These are phyloP conservation scores for Mitragyna speciosa DNA, from an alignment of 257 asterid genomes.

Conservation along the genomic window DNA sequence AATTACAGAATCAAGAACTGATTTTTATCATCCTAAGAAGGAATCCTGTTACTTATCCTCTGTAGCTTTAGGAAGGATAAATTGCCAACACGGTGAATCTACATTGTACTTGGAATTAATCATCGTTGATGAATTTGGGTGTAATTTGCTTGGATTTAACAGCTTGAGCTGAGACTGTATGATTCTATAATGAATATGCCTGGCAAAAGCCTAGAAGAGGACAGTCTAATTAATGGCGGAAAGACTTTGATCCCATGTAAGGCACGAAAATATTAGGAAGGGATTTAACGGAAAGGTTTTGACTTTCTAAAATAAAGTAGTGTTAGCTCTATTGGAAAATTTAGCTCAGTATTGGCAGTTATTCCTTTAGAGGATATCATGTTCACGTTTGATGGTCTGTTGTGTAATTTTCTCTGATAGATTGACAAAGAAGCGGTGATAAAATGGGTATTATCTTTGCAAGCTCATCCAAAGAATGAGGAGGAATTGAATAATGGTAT, in stretches of 20 bases:
- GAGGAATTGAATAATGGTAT: conserved; percentile 57
- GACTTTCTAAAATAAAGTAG: neutral
- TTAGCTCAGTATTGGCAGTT: neutral
- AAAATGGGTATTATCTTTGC: conserved; percentile 83
- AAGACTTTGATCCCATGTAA: neutral
- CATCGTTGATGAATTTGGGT: neutral
- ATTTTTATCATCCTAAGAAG: neutral
- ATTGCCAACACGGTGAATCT: neutral
- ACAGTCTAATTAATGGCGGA: neutral
- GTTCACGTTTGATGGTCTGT: neutral
- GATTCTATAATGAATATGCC: neutral
- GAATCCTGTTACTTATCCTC: neutral
- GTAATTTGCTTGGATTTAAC: neutral
- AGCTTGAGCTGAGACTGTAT: neutral
- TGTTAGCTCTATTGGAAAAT: neutral
- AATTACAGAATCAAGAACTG: neutral
- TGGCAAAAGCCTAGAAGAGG: neutral
- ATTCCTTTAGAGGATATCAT: neutral
- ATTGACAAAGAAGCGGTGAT: conserved; percentile 71
- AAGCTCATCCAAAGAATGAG: conserved; percentile 66
- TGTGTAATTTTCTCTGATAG: conserved; percentile 32
- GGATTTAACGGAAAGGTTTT: neutral
- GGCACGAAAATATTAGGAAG: neutral
- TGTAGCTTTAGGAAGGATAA: neutral
- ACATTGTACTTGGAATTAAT: neutral